These are phyloP conservation scores for Alloascoidea hylecoeti DNA, from an alignment of 805 yeast genomes.

Conservation along the genomic window DNA sequence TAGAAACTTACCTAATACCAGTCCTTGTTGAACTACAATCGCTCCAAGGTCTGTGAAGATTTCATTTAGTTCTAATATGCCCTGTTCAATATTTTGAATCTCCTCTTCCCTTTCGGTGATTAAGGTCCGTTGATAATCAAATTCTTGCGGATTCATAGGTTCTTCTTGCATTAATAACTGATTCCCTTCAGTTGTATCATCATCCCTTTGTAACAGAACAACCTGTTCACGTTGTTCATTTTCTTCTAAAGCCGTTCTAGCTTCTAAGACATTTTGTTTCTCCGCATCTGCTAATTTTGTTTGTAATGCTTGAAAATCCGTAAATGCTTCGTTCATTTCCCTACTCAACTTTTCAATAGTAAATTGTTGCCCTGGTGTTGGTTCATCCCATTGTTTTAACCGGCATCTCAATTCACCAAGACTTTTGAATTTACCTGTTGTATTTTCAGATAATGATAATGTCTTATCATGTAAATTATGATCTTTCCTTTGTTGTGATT, in stretches of 20 bases:
- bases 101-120: conserved; percentile 82
- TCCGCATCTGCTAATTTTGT: conserved; percentile 32
- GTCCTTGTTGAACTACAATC: conserved; percentile 80
- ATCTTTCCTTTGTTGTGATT: conserved; percentile 17
- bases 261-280: conserved; percentile 27
- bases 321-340: conserved; percentile 37
- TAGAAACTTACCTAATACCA: conserved; percentile 20
- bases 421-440: conserved; percentile 30
- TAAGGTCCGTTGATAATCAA: conserved; percentile 67
- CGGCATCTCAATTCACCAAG: conserved; percentile 29
- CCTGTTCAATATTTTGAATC: conserved; percentile 71
- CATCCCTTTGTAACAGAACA: conserved; percentile 8
- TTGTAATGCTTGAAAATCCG: conserved; percentile 53
- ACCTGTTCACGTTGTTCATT: conserved; percentile 9
- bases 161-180: conserved; percentile 18
- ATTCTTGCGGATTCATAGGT: conserved; percentile 69
- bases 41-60: conserved; percentile 75
- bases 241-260: conserved; percentile 18
- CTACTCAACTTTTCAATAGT: conserved; percentile 48
- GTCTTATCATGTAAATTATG: conserved; percentile 27
- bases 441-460: conserved; percentile 31
- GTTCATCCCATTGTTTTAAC: conserved; percentile 25
- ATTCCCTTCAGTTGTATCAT: conserved; percentile 14
- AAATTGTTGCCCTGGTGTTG: conserved; percentile 34
- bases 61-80: conserved; percentile 77